A percentile compares a stretch with the other conserved stretches of the same genome.
phyloP scores from a whole-genome alignment of 2,329 filamentous ascomycete genomes.

The Aspergillus latus region DNA sequence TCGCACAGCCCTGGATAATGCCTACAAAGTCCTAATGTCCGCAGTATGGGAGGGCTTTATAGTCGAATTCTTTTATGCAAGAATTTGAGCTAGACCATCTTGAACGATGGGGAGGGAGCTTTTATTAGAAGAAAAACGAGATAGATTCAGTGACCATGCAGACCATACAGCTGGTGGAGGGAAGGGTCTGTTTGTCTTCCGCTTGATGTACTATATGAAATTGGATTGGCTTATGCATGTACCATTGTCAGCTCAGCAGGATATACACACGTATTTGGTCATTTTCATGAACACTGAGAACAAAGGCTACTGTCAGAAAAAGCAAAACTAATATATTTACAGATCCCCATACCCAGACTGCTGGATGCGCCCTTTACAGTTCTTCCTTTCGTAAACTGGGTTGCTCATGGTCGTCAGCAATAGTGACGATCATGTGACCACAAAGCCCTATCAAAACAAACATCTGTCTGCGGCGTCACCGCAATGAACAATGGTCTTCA shows the following conservation, averaged over 20 bases:
- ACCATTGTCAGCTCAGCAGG: not conserved
- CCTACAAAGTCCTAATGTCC: not conserved
- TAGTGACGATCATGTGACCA: not conserved
- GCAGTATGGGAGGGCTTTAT: too few species aligned
- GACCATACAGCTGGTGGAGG: too few species aligned
- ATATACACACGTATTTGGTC: not conserved
- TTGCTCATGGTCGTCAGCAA: not conserved
- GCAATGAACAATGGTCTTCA: not conserved
- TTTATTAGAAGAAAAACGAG: too few species aligned
- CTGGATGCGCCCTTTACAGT: too few species aligned
- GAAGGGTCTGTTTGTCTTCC: too few species aligned
- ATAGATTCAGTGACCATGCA: too few species aligned
- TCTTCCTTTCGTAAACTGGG: not conserved
- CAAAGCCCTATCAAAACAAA: conserved; percentile 1
- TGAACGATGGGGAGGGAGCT: too few species aligned
- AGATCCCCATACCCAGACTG: too few species aligned
- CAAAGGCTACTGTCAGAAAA: not conserved
- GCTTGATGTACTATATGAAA: not conserved
- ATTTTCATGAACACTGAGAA: not conserved
- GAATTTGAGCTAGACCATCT: too few species aligned
- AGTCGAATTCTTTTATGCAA: too few species aligned
- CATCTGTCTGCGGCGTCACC: not conserved
- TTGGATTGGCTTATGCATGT: not conserved
- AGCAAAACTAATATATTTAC: not conserved
- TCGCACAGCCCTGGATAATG: not conserved